phyloP scores from a whole-genome alignment of 1,139 yeast genomes.

The Petasospora fabianii region DNA sequence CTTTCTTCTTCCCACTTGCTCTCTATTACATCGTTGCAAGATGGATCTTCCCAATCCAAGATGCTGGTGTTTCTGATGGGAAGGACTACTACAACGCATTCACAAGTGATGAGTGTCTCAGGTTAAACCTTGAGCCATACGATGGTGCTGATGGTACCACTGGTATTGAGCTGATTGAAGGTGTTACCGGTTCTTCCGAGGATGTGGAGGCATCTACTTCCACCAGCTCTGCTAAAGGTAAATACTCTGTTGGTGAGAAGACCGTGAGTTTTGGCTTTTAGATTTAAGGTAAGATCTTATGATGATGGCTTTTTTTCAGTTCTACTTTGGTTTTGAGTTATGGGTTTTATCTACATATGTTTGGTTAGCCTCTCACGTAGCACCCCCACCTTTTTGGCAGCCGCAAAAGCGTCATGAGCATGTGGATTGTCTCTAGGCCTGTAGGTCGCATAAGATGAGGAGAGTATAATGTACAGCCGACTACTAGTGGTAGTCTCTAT shows the following conservation, averaged over 20 bases:
- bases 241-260: not conserved
- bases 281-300: not conserved
- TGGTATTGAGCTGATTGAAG: conserved; percentile 8
- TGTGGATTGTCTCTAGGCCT: too few relatives aligned
- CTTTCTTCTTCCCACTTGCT: conserved; percentile 24
- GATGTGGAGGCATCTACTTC: conserved; percentile 1
- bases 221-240: not conserved
- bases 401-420: too few relatives aligned
- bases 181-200: conserved; percentile 1
- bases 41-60: conserved; percentile 24
- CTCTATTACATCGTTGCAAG: conserved; percentile 21
- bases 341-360: too few relatives aligned
- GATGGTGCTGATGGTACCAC: conserved; percentile 10
- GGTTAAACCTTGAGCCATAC: conserved; percentile 18
- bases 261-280: not conserved
- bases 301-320: not conserved
- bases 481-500: too few relatives aligned
- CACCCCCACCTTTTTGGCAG: too few relatives aligned
- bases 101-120: conserved; percentile 27
- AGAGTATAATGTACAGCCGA: too few relatives aligned
- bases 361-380: too few relatives aligned
- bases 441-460: too few relatives aligned
- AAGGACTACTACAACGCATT: conserved; percentile 26
- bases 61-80: conserved; percentile 18
- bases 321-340: too few relatives aligned